Base-by-base conservation (phyloP, 495 filamentous ascomycete genomes). In the Hypoxylon crocopeplum region DNA sequence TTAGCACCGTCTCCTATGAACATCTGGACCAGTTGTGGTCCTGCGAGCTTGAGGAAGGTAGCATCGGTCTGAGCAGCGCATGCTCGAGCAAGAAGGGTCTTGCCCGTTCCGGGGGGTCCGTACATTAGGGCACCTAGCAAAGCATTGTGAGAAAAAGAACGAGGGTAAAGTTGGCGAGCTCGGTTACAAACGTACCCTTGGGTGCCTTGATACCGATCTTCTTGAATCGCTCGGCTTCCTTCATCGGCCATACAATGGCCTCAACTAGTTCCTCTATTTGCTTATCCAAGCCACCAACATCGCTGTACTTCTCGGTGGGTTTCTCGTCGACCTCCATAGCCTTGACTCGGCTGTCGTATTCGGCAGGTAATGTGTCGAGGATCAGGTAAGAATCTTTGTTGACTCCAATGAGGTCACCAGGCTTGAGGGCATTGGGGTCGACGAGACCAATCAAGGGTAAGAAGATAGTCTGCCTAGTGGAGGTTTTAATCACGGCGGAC, bases 311-410 rank as follows among this genome's bases (percentile, higher is more conserved):
- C 78, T 99, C 94, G 29, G 92, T 97, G 15, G 94, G 94, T 83
- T 99, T 99, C 84, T 99, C 94, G 67, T 99, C 94, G 30, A 99
- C 94, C 81, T 99, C 94, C 94, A 99, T 99, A 24, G 94, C 94
- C 81, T 99, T 99, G 37, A 99, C 94, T 73, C 94, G 85, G 79
- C 92, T 97, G 72, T 99, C 94, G 72, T 99, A 99, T 74, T 99
- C 94, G n/a, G 94, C 94, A 5, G 94, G 94, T 66, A 99, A 82
- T 21, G 95, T 98, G 72, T 99, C 94, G 45, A 99, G 83, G 56
- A 99, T 87, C n/a, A 99, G 86, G 73, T 99, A 99, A 66, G 93
- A 97, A 62, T 99, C 94, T 79, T 99, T 99, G 72, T 99, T 97
- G 36, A 99, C 92, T 75, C 94, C 94, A 58, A 99, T 98, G 32